phyloP scores from a whole-genome alignment of 176 grass and related monocot genomes.

The Avena insularis region DNA sequence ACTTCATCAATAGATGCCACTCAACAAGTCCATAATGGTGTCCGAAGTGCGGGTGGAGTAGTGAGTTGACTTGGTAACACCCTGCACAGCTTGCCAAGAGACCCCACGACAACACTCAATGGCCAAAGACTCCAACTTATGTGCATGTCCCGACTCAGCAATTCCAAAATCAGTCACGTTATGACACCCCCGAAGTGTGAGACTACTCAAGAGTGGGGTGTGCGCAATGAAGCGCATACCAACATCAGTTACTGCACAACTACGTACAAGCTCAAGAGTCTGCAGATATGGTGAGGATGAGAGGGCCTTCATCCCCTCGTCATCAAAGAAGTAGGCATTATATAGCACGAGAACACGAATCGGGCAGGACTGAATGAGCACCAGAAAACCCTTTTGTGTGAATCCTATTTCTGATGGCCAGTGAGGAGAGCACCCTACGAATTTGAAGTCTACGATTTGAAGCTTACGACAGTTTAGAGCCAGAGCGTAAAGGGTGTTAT shows the following conservation, averaged over 20 bases:
- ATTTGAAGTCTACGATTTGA: not conserved
- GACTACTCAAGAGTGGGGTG: slow-evolving; percentile 1
- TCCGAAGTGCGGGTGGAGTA: too few species aligned
- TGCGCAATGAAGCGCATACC: not conserved
- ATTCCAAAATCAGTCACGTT: not conserved
- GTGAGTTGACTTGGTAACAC: not conserved
- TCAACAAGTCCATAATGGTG: too few species aligned
- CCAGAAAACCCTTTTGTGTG: not conserved
- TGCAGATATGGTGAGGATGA: not conserved
- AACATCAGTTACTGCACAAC: not conserved
- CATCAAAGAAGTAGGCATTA: not conserved
- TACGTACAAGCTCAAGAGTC: not conserved
- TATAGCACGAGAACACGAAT: not conserved
- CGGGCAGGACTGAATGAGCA: not conserved
- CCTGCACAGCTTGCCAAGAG: not conserved
- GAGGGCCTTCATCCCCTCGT: not conserved
- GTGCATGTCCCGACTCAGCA: not conserved
- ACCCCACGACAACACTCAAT: not conserved
- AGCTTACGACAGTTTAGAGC: not conserved
- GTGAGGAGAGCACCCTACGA: not conserved
- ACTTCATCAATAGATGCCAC: not conserved
- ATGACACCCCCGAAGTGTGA: not conserved
- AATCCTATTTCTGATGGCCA: slow-evolving; percentile 14
- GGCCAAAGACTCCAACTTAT: slow-evolving; percentile 15
- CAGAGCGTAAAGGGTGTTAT: not conserved